These are phyloP conservation scores for Heimioporus retisporus DNA, from an alignment of 1,284 basidiomycete species.

Conservation along the genomic window DNA sequence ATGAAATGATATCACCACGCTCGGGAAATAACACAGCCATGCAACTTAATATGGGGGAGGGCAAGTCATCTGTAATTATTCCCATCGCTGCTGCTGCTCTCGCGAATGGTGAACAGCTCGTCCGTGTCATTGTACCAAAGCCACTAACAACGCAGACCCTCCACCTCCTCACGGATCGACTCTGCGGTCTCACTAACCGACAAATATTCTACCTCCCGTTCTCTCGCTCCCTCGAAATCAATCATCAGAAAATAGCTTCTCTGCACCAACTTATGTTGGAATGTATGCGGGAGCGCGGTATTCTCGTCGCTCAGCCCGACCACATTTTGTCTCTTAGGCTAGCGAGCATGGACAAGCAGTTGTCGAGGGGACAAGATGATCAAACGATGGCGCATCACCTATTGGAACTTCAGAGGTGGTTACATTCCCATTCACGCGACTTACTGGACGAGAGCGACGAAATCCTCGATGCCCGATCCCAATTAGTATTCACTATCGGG, in stretches of 20 bases:
- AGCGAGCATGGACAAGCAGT: background rate
- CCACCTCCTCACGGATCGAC: constrained; percentile 52
- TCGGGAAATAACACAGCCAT: constrained; percentile 47
- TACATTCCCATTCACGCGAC: background rate
- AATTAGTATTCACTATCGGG: background rate
- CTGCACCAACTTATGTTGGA: background rate
- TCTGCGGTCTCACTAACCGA: constrained; percentile 56
- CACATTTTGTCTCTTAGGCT: background rate
- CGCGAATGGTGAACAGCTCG: constrained; percentile 54
- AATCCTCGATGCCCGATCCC: background rate
- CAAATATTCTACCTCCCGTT: constrained; percentile 60
- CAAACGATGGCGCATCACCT: background rate
- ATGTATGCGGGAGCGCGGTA: background rate
- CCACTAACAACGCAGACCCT: constrained; percentile 56
- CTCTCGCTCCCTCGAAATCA: constrained; percentile 48
- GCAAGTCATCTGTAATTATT: constrained; percentile 58
- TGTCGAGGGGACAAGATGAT: background rate
- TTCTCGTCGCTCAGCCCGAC: background rate
- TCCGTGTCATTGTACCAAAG: constrained; percentile 34
- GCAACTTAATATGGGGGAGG: constrained; percentile 50
- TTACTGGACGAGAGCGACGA: background rate
- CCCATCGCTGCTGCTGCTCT: constrained; percentile 54
- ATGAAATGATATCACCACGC: constrained; percentile 43
- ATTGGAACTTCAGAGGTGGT: background rate
- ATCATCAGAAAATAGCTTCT: constrained; percentile 28